These are phyloP conservation scores for Sorghum bicolor DNA, from an alignment of 176 grass and related monocot species.

Conservation along the genomic window Sorghum_bicolor_NCBIv3 NC_012879.2:14151001-14151500, in stretches of 20 bases:
- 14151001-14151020: not conserved
- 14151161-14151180: no score
- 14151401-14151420: slow-evolving; percentile 33
- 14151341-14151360: slow-evolving; percentile 34
- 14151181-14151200: not conserved
- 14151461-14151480: no score
- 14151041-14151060: not conserved
- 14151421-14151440: not conserved
- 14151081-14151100: not conserved
- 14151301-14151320: slow-evolving; percentile 41
- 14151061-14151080: not conserved
- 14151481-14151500: no score
- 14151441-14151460: no score
- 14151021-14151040: not conserved
- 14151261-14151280: slow-evolving; percentile 38
- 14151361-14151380: slow-evolving; percentile 49
- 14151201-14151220: no score
- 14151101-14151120: not conserved
- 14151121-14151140: no score
- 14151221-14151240: slow-evolving; percentile 35
- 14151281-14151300: slow-evolving; percentile 30
- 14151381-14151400: slow-evolving; percentile 44
- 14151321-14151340: slow-evolving; percentile 34
- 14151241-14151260: slow-evolving; percentile 31
- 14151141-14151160: no score